Evolutionary conservation across 2,329 filamentous ascomycete species (phyloP).

Genomic region (Curvularia eragrostidis): DNA sequence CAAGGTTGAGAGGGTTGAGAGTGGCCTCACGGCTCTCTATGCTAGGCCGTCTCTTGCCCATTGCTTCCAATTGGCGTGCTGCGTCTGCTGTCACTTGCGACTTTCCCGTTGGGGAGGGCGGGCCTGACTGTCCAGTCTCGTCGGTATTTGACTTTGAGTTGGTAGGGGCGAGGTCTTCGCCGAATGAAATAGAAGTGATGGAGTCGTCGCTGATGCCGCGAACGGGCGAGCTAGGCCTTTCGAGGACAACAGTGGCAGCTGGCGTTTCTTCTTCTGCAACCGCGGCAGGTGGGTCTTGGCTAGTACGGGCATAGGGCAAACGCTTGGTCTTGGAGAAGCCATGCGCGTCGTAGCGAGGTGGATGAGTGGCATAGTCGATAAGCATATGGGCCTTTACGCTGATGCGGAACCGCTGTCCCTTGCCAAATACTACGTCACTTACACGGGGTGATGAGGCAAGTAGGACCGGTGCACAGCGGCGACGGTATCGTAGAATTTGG

Average conservation of each 20-base stretch:
- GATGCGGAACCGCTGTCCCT: constrained; percentile 54
- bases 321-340: constrained; percentile 41
- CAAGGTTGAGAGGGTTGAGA: constrained; percentile 30
- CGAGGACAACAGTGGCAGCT: constrained; percentile 9
- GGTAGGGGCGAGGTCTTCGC: constrained; percentile 39
- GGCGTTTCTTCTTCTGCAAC: constrained; percentile 10
- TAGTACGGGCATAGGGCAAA: constrained; percentile 16
- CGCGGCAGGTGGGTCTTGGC: constrained; percentile 4
- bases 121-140: constrained; percentile 28
- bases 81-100: constrained; percentile 36
- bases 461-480: constrained; percentile 56
- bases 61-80: constrained; percentile 23
- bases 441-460: constrained; percentile 54
- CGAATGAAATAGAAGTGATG: constrained; percentile 43
- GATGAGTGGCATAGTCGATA: constrained; percentile 51
- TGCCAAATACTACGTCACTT: constrained; percentile 54
- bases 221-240: constrained; percentile 37
- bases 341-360: constrained; percentile 55
- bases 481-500: constrained; percentile 55
- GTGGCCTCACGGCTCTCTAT: constrained; percentile 28
- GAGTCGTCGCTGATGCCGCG: constrained; percentile 43
- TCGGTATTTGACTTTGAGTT: constrained; percentile 35
- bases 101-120: constrained; percentile 36
- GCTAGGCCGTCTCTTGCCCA: constrained; percentile 34
- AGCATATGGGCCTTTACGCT: constrained; percentile 53